Evolutionary conservation across 805 yeast species (phyloP).

Genomic region (Scheffersomyces amazonensis): DNA sequence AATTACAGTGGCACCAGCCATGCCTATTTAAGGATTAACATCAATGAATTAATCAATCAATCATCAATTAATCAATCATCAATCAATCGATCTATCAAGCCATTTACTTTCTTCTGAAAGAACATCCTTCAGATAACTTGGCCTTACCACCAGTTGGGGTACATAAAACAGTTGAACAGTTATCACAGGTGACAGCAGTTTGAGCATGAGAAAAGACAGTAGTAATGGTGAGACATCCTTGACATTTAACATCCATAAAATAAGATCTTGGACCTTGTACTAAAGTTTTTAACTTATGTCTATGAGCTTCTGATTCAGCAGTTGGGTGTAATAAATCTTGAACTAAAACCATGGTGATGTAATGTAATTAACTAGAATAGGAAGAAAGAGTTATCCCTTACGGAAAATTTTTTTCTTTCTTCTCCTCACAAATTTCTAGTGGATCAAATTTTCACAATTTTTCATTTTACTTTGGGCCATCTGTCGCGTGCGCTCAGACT

Average conservation of each 20-base stretch:
- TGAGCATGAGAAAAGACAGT: conserved; percentile 43
- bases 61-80: not conserved
- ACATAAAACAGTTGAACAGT: conserved; percentile 38
- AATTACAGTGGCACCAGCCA: no score
- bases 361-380: not conserved
- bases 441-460: no score
- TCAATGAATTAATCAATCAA: no score
- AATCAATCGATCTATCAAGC: not conserved
- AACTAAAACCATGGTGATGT: conserved; percentile 32
- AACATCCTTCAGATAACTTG: conserved; percentile 40
- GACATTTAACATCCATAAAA: conserved; percentile 43
- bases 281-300: conserved; percentile 38
- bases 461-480: no score
- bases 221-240: conserved; percentile 40
- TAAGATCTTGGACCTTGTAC: conserved; percentile 41
- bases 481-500: no score
- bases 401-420: no score
- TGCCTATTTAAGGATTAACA: no score
- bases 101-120: conserved; percentile 38
- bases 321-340: conserved; percentile 42
- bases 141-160: conserved; percentile 44
- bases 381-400: not conserved
- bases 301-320: conserved; percentile 35
- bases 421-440: no score
- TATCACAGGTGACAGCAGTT: conserved; percentile 41